Evolutionary conservation across 352 stramenopile genomes (phyloP), one percentile per base, ranked within the genome.

Genomic region (Pythium aphanidermatum): DNA sequence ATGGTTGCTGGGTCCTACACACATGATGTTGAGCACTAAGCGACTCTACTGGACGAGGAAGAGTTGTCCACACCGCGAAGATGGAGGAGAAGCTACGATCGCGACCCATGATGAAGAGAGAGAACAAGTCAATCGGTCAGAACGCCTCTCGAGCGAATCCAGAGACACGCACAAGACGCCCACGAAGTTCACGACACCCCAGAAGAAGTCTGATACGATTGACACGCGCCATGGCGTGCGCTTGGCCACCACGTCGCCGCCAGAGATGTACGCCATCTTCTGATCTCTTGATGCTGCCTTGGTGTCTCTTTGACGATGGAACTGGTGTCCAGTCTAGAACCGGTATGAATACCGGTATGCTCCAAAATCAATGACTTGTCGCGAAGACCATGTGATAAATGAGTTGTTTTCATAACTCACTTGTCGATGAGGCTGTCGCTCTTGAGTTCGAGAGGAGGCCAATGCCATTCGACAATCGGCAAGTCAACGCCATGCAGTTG

Each of bases 181-280:
- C 1, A 90, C 53, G 33, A 90, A 79, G 73, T 85, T 82, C 25
- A 87, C 43, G 34, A 79, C 57, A 23, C 73, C 69, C 78, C 78
- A 90, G 49, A 90, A 76, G 14, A 63, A 47, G 60, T 90, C 78
- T 7, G 66, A 65, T 37, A 90, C 51, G 57, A 87, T 80, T 14
- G 74, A 85, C 29, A 87, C 33, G 23, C 78, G 70, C 73, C 76
- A 85, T 5, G 48, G 54, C 38, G 74, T 77, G 55, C 78, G 78
- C 67, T 82, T 83, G 41, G 55, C 61, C 51, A 90, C 68, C 37
- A 90, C 68, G 16, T 78, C 63, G 26, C 78, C 78, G 24, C 59
- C 68, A 19, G 51, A 69, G 14, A 89, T 56, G 55, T 86, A 89
- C 38, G 74, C 66, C 76, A 89, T 89, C 3, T 44, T 44, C 5